phyloP scores from a whole-genome alignment of 2,329 filamentous ascomycete species.

The Clarireedia monteithiana region DNA sequence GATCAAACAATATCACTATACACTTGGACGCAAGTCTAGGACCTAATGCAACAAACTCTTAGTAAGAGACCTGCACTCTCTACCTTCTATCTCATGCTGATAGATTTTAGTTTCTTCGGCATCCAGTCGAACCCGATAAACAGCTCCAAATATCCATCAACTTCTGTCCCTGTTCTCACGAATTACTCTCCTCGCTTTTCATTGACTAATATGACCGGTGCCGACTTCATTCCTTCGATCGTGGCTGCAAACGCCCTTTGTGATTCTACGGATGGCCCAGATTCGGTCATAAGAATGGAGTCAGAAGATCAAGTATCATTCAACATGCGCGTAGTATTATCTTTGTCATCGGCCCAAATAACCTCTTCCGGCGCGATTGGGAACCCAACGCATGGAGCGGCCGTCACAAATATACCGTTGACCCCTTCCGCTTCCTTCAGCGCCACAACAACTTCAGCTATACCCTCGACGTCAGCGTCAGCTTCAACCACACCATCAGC shows the following conservation, averaged over 20 bases:
- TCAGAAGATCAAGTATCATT: conserved; percentile 2
- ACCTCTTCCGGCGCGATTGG: not conserved
- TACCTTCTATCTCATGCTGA: not conserved
- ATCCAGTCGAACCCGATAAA: conserved; percentile 3
- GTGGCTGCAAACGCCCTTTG: not conserved
- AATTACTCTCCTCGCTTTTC: conserved; percentile 9
- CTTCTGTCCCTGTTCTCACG: not conserved
- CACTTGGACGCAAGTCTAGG: not conserved
- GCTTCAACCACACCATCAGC: not conserved
- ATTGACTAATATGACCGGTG: conserved; percentile 4
- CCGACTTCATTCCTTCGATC: conserved; percentile 1
- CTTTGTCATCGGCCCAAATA: conserved; percentile 1
- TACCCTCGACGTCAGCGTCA: not conserved
- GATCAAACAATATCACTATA: not conserved
- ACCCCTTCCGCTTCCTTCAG: not conserved
- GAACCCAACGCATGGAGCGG: not conserved
- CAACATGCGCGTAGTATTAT: not conserved
- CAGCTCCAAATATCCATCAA: not conserved
- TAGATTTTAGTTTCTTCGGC: conserved; percentile 6
- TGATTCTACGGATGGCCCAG: not conserved
- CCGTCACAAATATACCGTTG: not conserved
- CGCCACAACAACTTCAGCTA: not conserved
- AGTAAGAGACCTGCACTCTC: not conserved
- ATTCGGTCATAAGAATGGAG: conserved; percentile 4
- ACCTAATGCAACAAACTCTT: conserved; percentile 5